Evolutionary conservation across 2,329 filamentous ascomycete species (phyloP).

Genomic region (Cladosporium sp.): DNA sequence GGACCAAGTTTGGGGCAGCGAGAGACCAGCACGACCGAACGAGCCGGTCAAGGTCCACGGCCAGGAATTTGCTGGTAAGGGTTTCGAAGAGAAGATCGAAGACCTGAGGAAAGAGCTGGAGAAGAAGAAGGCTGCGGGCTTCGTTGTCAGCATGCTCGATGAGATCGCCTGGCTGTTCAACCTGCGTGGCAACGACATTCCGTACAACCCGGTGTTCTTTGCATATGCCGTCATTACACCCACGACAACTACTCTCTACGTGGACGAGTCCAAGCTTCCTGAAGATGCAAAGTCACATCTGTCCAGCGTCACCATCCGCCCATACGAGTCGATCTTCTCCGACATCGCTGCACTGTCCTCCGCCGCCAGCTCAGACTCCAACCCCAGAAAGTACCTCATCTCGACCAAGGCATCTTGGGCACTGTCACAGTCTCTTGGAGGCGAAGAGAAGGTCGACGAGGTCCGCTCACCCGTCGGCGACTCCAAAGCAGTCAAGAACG

Average conservation of each 20-base stretch:
- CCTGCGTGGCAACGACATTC: slow-evolving; percentile 88
- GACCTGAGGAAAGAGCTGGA: slow-evolving; percentile 88
- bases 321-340: slow-evolving; percentile 78
- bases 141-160: slow-evolving; percentile 92
- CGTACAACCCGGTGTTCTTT: slow-evolving; percentile 98
- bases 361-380: slow-evolving; percentile 31
- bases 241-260: slow-evolving; percentile 73
- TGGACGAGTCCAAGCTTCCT: slow-evolving; percentile 76
- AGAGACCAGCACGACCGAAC: slow-evolving; percentile 71
- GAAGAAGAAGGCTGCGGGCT: slow-evolving; percentile 83
- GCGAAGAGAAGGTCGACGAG: slow-evolving; percentile 82
- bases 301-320: slow-evolving; percentile 69
- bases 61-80: slow-evolving; percentile 76
- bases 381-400: slow-evolving; percentile 70
- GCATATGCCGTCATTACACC: slow-evolving; percentile 89
- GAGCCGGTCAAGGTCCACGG: slow-evolving; percentile 73
- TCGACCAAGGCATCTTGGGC: slow-evolving; percentile 94
- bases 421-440: slow-evolving; percentile 79
- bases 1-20: slow-evolving; percentile 81
- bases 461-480: slow-evolving; percentile 83
- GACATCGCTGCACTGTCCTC: slow-evolving; percentile 68
- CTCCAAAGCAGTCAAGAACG: slow-evolving; percentile 92
- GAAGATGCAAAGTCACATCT: slow-evolving; percentile 70
- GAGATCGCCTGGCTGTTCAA: slow-evolving; percentile 99
- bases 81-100: slow-evolving; percentile 76